A percentile compares a stretch with the other conserved stretches of the same genome.
phyloP scores from a whole-genome alignment of 1,284 basidiomycete species.

The Apiotrichum porosum region DNA sequence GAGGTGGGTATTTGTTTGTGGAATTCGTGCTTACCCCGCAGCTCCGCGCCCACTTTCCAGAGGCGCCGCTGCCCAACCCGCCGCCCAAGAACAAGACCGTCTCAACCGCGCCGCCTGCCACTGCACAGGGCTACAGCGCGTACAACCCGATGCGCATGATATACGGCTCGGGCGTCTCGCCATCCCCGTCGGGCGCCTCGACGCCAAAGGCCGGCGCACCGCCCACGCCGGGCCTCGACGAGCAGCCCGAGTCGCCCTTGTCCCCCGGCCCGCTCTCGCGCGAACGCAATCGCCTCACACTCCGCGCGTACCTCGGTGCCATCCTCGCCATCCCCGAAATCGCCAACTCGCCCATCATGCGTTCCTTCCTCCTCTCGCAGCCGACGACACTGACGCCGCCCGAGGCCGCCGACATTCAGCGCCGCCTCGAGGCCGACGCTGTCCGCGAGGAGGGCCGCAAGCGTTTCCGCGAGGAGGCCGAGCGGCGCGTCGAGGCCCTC shows the following conservation, averaged over 20 bases:
- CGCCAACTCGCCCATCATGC: constrained; percentile 77
- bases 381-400: constrained; percentile 65
- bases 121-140: constrained; percentile 30
- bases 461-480: constrained; percentile 81
- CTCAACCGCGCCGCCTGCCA: constrained; percentile 48
- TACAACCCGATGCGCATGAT: constrained; percentile 46
- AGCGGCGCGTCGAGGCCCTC: constrained; percentile 78
- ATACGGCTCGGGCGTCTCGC: constrained; percentile 45
- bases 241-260: neutral
- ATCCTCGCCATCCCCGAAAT: constrained; percentile 70
- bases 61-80: constrained; percentile 68
- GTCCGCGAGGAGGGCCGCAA: constrained; percentile 80
- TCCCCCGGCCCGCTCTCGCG: constrained; percentile 58
- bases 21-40: constrained; percentile 38
- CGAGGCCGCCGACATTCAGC: constrained; percentile 74
- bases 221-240: constrained; percentile 4
- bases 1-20: constrained; percentile 56
- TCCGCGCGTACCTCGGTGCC: constrained; percentile 82
- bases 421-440: constrained; percentile 84
- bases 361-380: constrained; percentile 75
- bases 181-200: constrained; percentile 18
- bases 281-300: constrained; percentile 92
- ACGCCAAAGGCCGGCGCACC: constrained; percentile 3
- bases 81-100: constrained; percentile 79
- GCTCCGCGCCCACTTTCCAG: constrained; percentile 78